These are phyloP conservation scores for Naganishia vaughanmartiniae DNA, from an alignment of 768 basidiomycete species.

Conservation along the genomic window DNA sequence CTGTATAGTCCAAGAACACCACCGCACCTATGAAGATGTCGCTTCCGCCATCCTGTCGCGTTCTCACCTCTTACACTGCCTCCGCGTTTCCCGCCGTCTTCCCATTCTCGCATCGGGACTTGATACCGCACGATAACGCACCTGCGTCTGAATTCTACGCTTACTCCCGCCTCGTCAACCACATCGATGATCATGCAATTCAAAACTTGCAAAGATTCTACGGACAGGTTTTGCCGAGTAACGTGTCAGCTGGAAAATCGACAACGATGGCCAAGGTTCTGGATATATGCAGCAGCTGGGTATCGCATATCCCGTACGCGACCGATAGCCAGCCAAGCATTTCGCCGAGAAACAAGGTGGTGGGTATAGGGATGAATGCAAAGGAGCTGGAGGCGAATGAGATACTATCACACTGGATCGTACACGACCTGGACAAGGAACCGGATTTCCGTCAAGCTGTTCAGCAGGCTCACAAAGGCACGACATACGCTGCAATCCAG, in stretches of 20 bases:
- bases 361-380: constrained; percentile 40
- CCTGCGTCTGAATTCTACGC: constrained; percentile 37
- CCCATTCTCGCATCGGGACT: constrained; percentile 24
- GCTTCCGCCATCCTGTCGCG: constrained; percentile 10
- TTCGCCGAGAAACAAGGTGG: constrained; percentile 27
- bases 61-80: constrained; percentile 11
- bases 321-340: constrained; percentile 7
- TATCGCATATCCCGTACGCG: constrained; percentile 36
- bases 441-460: constrained; percentile 28
- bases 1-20: too few species aligned
- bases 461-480: neutral
- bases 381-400: constrained; percentile 35
- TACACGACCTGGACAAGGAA: constrained; percentile 37
- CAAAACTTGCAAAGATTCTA: constrained; percentile 33
- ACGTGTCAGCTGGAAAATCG: neutral
- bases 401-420: constrained; percentile 31
- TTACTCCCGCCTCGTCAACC: constrained; percentile 36
- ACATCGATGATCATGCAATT: constrained; percentile 42
- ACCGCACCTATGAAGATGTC: constrained; percentile 24
- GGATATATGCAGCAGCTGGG: constrained; percentile 41
- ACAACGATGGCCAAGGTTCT: constrained; percentile 30
- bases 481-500: neutral
- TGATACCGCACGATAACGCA: constrained; percentile 27
- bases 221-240: constrained; percentile 29
- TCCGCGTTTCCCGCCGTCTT: constrained; percentile 16